Base-by-base conservation (phyloP, 2,329 filamentous ascomycete genomes). In the Aspergillus sp. region DNA sequence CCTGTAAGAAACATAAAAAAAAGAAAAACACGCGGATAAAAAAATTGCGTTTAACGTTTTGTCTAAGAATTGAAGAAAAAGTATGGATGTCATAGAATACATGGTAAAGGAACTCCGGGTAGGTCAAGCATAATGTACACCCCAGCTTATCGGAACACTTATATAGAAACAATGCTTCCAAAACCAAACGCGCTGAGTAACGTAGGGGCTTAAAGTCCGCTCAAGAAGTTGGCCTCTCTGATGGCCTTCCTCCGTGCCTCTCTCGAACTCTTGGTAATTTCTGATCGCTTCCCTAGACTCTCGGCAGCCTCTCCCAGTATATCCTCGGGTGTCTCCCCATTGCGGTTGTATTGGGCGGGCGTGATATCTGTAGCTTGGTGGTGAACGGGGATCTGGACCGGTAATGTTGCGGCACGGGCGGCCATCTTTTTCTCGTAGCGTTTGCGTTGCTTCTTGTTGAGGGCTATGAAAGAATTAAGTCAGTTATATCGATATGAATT, bases 391-490 rank as follows among this genome's bases (percentile, higher is more conserved):
- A 79, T 74, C 57, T 50, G 68, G 35, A 70, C 73, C 3, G 78
- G 75, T 27, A 76, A 63, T 25, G 68, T 66, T 25, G 71, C 71
- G 31, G 70, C 72, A 33, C 74, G 68, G 52, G 75, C 76, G 47
- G 75, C 76, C 64, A 78, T 73, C 63, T 79, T 79, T 68, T 77
- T 79, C 58, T 79, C 77, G 62, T 78, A 74, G 31, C 73, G 73
- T 62, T 76, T 76, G 41, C 77, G 75, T 70, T 77, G 74, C 65
- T 78, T 79, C 66, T 79, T 80, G 65, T 78, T 79, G 70, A 80
- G 63, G 49, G 70, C 76, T 78, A 57, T n/a, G 17, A 19, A 58
- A 15, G 23, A 52, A 33, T 5, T 14, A 37, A 37, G 55, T 70
- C 62, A 69, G 64, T 49, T 55, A 37, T 12, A 6, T 12, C 19